These are phyloP conservation scores for Malassezia arunalokei DNA, from an alignment of 1,284 basidiomycete genomes.

Conservation along the genomic window DNA sequence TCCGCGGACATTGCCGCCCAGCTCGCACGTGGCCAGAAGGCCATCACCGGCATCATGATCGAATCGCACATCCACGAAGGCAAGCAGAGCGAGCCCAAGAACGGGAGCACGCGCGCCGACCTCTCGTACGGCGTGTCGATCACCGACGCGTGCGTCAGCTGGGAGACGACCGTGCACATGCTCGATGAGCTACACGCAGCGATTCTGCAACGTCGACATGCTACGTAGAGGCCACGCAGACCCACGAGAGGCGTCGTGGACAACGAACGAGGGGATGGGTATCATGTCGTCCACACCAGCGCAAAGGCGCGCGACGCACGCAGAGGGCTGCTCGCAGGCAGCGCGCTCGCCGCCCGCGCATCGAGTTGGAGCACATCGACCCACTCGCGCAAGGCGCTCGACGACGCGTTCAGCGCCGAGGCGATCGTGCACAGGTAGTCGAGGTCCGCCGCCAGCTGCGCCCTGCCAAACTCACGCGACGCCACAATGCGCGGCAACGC, in stretches of 20 bases:
- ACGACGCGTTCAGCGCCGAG: constrained; percentile 59
- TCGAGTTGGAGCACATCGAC: constrained; percentile 7
- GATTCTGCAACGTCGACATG: constrained; percentile 11
- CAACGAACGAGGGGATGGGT: background rate
- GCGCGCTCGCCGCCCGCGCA: background rate
- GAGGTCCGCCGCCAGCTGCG: constrained; percentile 74
- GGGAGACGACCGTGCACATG: constrained; percentile 58
- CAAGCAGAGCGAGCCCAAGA: constrained; percentile 45
- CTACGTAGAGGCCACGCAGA: too few relatives aligned
- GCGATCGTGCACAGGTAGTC: constrained; percentile 79
- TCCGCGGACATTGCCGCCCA: constrained; percentile 65
- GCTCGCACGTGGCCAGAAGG: constrained; percentile 61
- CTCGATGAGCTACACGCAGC: constrained; percentile 45
- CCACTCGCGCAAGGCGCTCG: constrained; percentile 7
- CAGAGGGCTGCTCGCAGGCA: constrained; percentile 1
- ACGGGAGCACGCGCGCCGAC: constrained; percentile 27
- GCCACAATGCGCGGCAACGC: constrained; percentile 50
- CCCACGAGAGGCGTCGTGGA: background rate
- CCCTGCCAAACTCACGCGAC: constrained; percentile 57
- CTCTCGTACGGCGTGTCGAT: constrained; percentile 45
- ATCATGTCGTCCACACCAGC: background rate
- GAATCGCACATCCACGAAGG: constrained; percentile 74
- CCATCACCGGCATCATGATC: constrained; percentile 91
- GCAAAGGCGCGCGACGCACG: constrained; percentile 1
- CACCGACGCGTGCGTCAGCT: constrained; percentile 66